Evolutionary conservation across 805 yeast genomes (phyloP), one percentile per base, ranked within the genome.

Genomic region (Hanseniaspora pseudoguilliermondii): DNA sequence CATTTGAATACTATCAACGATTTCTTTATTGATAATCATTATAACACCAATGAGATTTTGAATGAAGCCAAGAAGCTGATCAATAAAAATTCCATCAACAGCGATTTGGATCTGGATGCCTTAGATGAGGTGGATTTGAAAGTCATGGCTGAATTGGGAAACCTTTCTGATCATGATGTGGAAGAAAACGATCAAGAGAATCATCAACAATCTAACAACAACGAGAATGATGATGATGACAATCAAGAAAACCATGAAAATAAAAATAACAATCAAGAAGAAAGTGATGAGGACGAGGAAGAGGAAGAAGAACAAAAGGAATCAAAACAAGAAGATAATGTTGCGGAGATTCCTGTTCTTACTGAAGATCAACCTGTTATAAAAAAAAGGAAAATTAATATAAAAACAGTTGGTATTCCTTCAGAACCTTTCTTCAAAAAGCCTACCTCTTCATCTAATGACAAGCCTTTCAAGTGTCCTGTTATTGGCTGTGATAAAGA

Each of bases 401-500:
- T 47, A 11, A 42, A 54, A 49, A 40, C 49, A 2, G 57, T 48
- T 36, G 52, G 52, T 41, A 54, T 54, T 34, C 51, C 57, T 21
- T 47, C 42, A 7, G 52, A 47, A 34, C 52, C 57, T 11, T 54
- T 43, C 27, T 32, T 54, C 23, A 47, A 40, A 35, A 40, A 35
- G 8, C 36, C 42, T 20, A 36, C 23, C 7, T 53, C 40, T 10
- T 15, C 29, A 18, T 43, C 39, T 59, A 90, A 86, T 57, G 96
- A 88, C 67, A 83, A 93, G 69, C 98, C 98, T 34, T 93, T 84
- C 73, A 89, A 85, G 68, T 93, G 98, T 73, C 98, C 97, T 0
- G 98, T 93, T 46, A 86, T 89, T 65, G 98, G 98, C 8, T 93
- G 98, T 71, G 97, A 90, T 63, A 93, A 93, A 74, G 90, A 91